A percentile compares a stretch with the other conserved stretches of the same genome.
Conservation (phyloP, 1,284 basidiomycete genomes). For the Heliocybe sulcata region DNA sequence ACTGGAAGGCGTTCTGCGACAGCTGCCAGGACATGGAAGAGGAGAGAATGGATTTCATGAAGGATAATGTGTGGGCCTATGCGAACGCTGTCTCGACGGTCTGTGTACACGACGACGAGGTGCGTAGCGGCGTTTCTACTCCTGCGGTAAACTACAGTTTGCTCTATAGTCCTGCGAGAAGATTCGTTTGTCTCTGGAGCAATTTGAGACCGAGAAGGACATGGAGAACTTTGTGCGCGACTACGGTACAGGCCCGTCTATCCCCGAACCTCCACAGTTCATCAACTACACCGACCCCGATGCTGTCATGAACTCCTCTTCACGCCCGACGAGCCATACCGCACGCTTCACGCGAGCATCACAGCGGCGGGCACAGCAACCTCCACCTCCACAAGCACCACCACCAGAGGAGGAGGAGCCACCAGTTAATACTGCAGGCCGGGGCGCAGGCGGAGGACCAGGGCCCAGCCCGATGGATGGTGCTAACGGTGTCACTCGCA, state of each 20-base stretch:
- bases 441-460: slow-evolving; percentile 44
- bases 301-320: slow-evolving; percentile 49
- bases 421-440: slow-evolving; percentile 52
- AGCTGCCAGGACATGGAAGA: slow-evolving; percentile 95
- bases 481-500: slow-evolving; percentile 10
- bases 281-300: slow-evolving; percentile 70
- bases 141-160: background rate
- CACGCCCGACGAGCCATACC: slow-evolving; percentile 41
- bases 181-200: slow-evolving; percentile 75
- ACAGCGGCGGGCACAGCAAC: slow-evolving; percentile 32
- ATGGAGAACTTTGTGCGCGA: slow-evolving; percentile 81
- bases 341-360: slow-evolving; percentile 56
- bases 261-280: slow-evolving; percentile 80
- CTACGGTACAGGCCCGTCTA: slow-evolving; percentile 79
- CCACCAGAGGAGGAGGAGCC: slow-evolving; percentile 36
- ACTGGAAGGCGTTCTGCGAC: slow-evolving; percentile 94
- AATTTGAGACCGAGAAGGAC: slow-evolving; percentile 76
- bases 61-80: slow-evolving; percentile 94
- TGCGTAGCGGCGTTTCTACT: slow-evolving; percentile 28
- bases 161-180: slow-evolving; percentile 77
- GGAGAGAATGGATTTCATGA: slow-evolving; percentile 88
- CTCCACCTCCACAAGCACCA: slow-evolving; percentile 22
- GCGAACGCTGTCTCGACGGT: slow-evolving; percentile 94
- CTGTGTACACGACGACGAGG: slow-evolving; percentile 95
- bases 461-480: background rate